Evolutionary conservation across 768 basidiomycete species (phyloP), one percentile per base, ranked within the genome.

Genomic region (Daedalea quercina): DNA sequence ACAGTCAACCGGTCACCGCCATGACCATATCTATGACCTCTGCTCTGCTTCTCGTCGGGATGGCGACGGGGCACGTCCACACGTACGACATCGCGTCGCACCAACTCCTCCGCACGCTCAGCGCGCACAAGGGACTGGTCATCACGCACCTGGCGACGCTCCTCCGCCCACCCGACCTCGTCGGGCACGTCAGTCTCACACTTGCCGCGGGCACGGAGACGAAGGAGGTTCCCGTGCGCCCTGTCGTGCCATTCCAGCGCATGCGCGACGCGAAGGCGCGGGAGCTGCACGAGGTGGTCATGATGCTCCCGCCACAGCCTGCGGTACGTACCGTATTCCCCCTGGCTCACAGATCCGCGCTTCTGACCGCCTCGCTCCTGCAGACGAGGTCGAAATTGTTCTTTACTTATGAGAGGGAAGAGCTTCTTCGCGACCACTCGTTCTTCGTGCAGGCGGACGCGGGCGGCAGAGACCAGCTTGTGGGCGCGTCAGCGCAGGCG

Each of bases 11-110:
- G 1, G 76, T 97, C 55, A 84, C 85, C 7, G 69, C 82, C 1
- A 71, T 97, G 13, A 68, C 84, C 3, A 81, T 95, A 44, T 96
- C 95, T 0, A 61, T 89, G 23, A 88, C 87, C 11, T 80, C 83
- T 0, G 79, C 90, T 1, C 76, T 87, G 41, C 80, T 99, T 11
- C 69, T 98, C n/a, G 81, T 82, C 28, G 94, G 95, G 20, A 94
- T 92, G 0, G 66, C 77, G 2, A 67, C 77, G 1, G 92, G 92
- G 2, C 64, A 81, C 12, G 78, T 97, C 47, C 78, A 90, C 53
- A 67, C 93, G 35, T 92, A 94, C 65, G 90, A 96, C 56, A 78
- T 95, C 26, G 82, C 90, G 1, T 95, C 95, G 0, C 90, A 94
- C 63, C 94, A 98, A 64, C 81, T 84, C 25, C 72, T 96, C 24